Conservation (phyloP, 495 filamentous ascomycete genomes). For the Sordaria brevicollis region DNA sequence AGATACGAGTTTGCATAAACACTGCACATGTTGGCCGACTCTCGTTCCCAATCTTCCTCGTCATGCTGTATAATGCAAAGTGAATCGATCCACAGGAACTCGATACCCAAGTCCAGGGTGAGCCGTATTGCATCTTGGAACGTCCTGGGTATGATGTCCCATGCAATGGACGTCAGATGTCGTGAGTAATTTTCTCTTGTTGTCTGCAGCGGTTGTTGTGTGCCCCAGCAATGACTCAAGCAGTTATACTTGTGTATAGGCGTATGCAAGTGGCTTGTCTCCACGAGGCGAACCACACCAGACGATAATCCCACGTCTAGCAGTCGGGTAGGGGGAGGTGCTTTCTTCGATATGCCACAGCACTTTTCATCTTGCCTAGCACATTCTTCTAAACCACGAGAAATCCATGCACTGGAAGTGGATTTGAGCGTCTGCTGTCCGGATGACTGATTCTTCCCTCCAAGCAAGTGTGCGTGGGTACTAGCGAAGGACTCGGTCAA, state of each 20-base stretch:
- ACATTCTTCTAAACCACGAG: neutral
- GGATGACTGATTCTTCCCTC: neutral
- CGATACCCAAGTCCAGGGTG: conserved; percentile 9
- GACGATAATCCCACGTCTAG: neutral
- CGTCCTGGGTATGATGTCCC: conserved; percentile 5
- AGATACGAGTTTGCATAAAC: conserved; percentile 14
- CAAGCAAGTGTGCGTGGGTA: accelerated
- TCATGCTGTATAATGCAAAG: conserved; percentile 21
- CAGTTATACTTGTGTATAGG: neutral
- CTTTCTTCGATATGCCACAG: neutral
- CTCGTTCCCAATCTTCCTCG: conserved; percentile 12
- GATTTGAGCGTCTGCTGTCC: neutral
- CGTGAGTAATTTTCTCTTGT: neutral
- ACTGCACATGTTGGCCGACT: conserved; percentile 14
- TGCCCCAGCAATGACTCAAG: conserved; percentile 5
- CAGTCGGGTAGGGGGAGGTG: neutral
- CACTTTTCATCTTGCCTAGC: neutral
- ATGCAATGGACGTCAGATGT: conserved; percentile 1
- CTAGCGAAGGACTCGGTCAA: neutral
- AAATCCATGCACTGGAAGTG: neutral
- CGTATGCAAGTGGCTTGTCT: neutral
- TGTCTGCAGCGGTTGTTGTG: neutral
- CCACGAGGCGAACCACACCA: neutral
- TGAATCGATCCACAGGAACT: conserved; percentile 27
- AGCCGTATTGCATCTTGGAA: conserved; percentile 19